These are phyloP conservation scores for Ceratobasidium sp. DNA, from an alignment of 1,284 basidiomycete genomes.

Conservation along the genomic window DNA sequence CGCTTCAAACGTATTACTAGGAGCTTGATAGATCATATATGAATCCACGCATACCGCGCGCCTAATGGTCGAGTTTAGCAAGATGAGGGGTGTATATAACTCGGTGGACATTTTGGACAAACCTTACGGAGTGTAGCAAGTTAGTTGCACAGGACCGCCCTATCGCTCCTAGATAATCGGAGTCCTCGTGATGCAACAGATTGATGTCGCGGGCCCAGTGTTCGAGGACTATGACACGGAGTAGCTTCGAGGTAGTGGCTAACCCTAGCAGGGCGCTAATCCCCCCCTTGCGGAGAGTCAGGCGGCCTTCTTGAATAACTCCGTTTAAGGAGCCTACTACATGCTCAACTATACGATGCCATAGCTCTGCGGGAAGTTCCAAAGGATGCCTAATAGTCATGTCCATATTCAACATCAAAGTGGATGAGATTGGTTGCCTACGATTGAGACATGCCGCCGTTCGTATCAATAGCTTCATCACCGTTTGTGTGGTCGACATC, in stretches of 20 bases:
- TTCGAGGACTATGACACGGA: not conserved
- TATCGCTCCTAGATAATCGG: not conserved
- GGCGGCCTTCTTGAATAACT: not conserved
- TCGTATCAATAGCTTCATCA: too few species aligned
- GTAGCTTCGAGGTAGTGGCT: constrained; percentile 1
- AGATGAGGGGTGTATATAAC: not conserved
- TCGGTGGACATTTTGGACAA: not conserved
- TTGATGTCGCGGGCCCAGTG: constrained; percentile 17
- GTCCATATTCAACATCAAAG: too few species aligned
- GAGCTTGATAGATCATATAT: not conserved
- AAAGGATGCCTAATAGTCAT: too few species aligned
- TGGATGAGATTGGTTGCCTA: too few species aligned
- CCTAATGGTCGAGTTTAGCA: too few species aligned
- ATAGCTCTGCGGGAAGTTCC: too few species aligned
- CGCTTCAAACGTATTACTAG: not conserved
- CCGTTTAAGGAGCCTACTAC: too few species aligned
- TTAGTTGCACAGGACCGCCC: not conserved
- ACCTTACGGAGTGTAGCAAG: constrained; percentile 4
- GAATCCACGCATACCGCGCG: not conserved
- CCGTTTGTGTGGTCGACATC: too few species aligned
- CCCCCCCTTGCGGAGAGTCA: not conserved
- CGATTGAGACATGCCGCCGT: too few species aligned
- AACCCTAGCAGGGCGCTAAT: not conserved
- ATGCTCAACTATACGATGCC: too few species aligned
- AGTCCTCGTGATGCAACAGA: not conserved